Percentiles rank a stretch among this genome's conserved stretches.
Evolutionary conservation across 345 rosid genomes (phyloP).

Genomic region (Barbarea vulgaris): DNA sequence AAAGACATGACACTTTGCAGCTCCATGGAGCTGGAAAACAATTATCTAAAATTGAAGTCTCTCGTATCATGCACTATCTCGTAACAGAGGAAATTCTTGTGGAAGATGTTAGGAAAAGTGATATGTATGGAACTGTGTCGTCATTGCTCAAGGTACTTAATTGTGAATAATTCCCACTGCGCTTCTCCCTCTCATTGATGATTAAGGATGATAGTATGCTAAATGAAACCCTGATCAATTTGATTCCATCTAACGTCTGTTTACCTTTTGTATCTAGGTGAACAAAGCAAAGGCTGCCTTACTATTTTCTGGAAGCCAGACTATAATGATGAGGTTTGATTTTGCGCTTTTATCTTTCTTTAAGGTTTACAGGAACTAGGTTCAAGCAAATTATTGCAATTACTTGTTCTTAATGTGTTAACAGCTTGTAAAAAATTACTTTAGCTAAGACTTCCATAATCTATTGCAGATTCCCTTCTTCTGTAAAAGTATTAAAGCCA

Average conservation of each 20-base stretch:
- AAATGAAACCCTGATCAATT: constrained; percentile 11
- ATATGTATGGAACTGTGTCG: constrained; percentile 87
- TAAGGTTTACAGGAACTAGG: constrained; percentile 13
- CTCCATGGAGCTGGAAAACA: constrained; percentile 97
- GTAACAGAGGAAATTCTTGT: constrained; percentile 77
- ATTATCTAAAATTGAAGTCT: constrained; percentile 79
- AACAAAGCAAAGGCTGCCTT: constrained; percentile 63
- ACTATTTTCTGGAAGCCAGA: constrained; percentile 58
- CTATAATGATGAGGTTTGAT: constrained; percentile 65
- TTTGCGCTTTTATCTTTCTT: constrained; percentile 24
- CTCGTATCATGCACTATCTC: constrained; percentile 80
- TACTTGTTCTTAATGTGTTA: not conserved
- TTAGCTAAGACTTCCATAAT: constrained; percentile 10
- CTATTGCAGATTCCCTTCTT: constrained; percentile 70
- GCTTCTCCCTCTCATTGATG: constrained; percentile 4
- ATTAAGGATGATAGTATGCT: constrained; percentile 2
- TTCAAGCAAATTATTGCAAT: constrained; percentile 4
- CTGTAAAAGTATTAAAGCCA: constrained; percentile 57
- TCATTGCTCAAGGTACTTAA: constrained; percentile 77
- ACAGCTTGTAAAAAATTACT: constrained; percentile 10
- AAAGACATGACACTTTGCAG: constrained; percentile 74
- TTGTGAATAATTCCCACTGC: constrained; percentile 13
- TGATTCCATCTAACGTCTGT: not conserved
- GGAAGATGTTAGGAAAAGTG: constrained; percentile 98
- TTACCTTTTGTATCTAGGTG: constrained; percentile 56